Evolutionary conservation across 495 filamentous ascomycete species (phyloP), one percentile per base, ranked within the genome.

Genomic region (Coniosporium apollinis): DNA sequence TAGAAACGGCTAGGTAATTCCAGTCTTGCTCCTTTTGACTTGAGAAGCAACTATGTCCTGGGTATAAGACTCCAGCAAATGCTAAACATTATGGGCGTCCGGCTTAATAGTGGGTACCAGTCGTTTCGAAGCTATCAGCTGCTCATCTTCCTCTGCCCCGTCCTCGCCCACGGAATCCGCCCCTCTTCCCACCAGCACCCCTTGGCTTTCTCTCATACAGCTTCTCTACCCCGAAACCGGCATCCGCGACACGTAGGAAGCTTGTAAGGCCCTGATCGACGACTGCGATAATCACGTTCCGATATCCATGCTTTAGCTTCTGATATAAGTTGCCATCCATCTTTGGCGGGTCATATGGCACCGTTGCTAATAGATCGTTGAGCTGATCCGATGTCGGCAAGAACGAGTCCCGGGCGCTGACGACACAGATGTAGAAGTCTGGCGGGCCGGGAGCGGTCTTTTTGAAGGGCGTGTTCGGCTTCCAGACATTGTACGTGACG

Each of bases 231-330:
- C 66, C 76, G 56, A 94, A 93, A 9, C 69, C 77, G 8, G 74
- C 74, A 58, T 94, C 85, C 5, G 64, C 73, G 35, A 93, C 58
- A 22, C 79, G 67, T 32, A 94, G 55, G 51, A 82, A 97, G 49
- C 85, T 94, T 20, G 84, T 77, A 19, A 97, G 65, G 0, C 89
- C 89, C 37, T 82, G 67, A 49, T 96, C 89, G 6, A 93, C 82
- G 4, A 96, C 70, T 0, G 86, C 89, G 13, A 97, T 46, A 32
- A 94, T 59, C 5, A 84, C 82, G 52, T 80, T 84, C 39, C 84
- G 67, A 50, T 80, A 77, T 9, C 83, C 89, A 37, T 94, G 74
- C 48, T 79, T 85, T 39, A 94, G 39, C 36, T 50, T 51, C 42
- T 48, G 45, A 47, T 56, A 54, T 11, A 56, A 16, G 26, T 46